A percentile compares a stretch with the other conserved stretches of the same genome.
Evolutionary conservation across 495 filamentous ascomycete species (phyloP).

Genomic region (Penicillium tannophilum): DNA sequence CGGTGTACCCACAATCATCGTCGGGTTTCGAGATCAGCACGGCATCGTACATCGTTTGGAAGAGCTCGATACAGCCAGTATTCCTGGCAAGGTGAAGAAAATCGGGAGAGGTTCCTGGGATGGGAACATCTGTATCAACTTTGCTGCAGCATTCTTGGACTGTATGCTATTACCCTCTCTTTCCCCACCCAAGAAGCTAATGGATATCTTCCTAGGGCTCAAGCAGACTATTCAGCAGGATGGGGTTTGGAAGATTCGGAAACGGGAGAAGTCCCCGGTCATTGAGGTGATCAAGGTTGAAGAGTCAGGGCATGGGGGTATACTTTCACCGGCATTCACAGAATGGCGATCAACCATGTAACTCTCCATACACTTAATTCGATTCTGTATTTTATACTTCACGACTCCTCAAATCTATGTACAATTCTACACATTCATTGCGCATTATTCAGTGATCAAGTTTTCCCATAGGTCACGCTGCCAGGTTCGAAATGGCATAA

Average conservation of each 20-base stretch:
- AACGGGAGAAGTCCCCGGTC: slow-evolving; percentile 50
- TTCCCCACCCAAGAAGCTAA: background rate
- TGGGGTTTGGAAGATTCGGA: slow-evolving; percentile 82
- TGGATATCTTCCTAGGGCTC: slow-evolving; percentile 53
- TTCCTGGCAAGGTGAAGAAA: slow-evolving; percentile 72
- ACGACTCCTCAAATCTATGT: background rate
- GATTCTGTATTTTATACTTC: slow-evolving; percentile 1
- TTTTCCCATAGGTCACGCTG: slow-evolving; percentile 14
- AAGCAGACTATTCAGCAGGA: slow-evolving; percentile 65
- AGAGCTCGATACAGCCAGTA: slow-evolving; percentile 73
- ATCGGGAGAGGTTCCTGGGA: slow-evolving; percentile 73
- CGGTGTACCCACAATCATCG: slow-evolving; percentile 86
- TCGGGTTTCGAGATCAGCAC: slow-evolving; percentile 77
- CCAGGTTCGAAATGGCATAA: slow-evolving; percentile 55
- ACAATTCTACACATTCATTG: background rate
- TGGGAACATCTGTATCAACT: slow-evolving; percentile 88
- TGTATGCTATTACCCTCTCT: slow-evolving; percentile 51
- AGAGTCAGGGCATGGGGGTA: slow-evolving; percentile 71
- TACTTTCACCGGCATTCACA: slow-evolving; percentile 76
- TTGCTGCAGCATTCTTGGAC: slow-evolving; percentile 72
- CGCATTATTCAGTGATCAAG: background rate
- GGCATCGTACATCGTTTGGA: slow-evolving; percentile 72
- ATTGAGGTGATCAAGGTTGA: slow-evolving; percentile 76
- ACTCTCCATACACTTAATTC: background rate
- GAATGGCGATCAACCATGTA: slow-evolving; percentile 59